Base-by-base conservation (phyloP, 2,329 filamentous ascomycete species). In the Paracorniculantispora psalliotae region DNA sequence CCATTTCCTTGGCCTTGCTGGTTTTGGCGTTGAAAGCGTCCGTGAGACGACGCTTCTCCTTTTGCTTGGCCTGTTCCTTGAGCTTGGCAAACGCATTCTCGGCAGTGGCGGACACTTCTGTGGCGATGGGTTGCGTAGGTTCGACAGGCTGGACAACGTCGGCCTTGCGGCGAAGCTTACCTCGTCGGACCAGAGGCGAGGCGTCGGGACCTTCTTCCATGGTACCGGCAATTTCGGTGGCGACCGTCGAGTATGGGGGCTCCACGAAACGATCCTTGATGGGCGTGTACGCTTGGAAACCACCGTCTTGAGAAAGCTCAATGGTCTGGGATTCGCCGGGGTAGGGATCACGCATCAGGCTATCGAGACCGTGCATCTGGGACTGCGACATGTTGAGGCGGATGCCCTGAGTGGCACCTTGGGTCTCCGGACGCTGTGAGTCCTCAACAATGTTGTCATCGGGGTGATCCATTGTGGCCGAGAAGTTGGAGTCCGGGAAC, bases 1-100 rank as follows among this genome's bases (percentile, higher is more conserved):
- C 81, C 82, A 96, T 90, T 25, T 88, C 87, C 67, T 87, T 92
- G 0, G 92, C 93, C 69, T 90, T 87, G 75, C 91, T 96, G 71
- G 89, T 92, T 73, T 91, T 92, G 73, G 88, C 90, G 74, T 96
- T 83, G 66, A 92, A 96, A 1, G 79, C 77, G 17, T 81, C 78
- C n/a, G 71, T 69, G 9, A 69, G 68, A 6, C 76, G 75, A 54
- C 81, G 78, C 66, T 83, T 83, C 66, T 82, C 81, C 67, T 80
- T 74, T 66, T 77, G 75, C 62, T 76, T 80, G 43, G 83, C 81
- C 3, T 81, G 86, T 67, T 87, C 87, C 65, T 84, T 84, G 83
- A 96, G 85, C 37, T 87, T 73, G 58, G 82, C 79, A 69, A 94
- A 96, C 0, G 87, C 89, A 44, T 51, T 28, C 43, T 49, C 15